A percentile compares a stretch with the other conserved stretches of the same genome.
These are phyloP conservation scores for Penicillium parvum DNA, from an alignment of 495 filamentous ascomycete species.

Conservation along the genomic window DNA sequence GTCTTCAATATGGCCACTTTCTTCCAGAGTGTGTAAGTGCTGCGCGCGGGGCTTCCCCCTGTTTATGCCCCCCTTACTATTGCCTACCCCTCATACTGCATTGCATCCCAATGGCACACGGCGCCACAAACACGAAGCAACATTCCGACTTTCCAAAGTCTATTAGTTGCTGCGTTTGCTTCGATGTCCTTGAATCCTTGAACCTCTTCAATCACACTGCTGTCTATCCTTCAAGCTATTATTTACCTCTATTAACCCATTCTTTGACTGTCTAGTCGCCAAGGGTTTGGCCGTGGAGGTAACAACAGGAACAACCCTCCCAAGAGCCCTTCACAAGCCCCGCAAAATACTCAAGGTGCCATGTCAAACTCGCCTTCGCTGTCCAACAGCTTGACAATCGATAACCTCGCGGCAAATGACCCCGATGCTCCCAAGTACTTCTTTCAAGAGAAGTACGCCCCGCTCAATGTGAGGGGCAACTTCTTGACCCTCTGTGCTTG, in stretches of 20 bases:
- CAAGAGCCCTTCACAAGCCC: slow-evolving; percentile 45
- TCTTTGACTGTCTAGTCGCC: slow-evolving; percentile 44
- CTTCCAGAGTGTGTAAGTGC: slow-evolving; percentile 75
- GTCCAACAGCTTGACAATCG: slow-evolving; percentile 47
- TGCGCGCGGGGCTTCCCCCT: slow-evolving; percentile 3
- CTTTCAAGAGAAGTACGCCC: slow-evolving; percentile 75
- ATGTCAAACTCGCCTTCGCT: slow-evolving; percentile 58
- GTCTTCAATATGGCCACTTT: slow-evolving; percentile 59
- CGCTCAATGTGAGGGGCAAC: slow-evolving; percentile 89
- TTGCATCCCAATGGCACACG: slow-evolving; percentile 9
- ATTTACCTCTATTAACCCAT: slow-evolving; percentile 35
- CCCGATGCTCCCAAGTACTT: slow-evolving; percentile 62
- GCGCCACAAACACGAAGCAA: slow-evolving; percentile 23
- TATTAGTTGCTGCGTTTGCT: slow-evolving; percentile 5
- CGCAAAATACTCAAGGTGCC: slow-evolving; percentile 34
- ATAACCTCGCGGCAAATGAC: slow-evolving; percentile 44
- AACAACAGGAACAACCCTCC: slow-evolving; percentile 51
- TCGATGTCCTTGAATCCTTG: not conserved
- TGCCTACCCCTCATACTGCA: slow-evolving; percentile 23
- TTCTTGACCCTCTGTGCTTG: slow-evolving; percentile 91
- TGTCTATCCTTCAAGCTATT: not conserved
- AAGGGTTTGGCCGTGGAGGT: slow-evolving; percentile 49
- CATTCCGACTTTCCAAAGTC: slow-evolving; percentile 14
- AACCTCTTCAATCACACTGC: slow-evolving; percentile 1
- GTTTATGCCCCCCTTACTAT: slow-evolving; percentile 10